Evolutionary conservation across 331 rosid genomes (phyloP), one percentile per base, ranked within the genome.

Genomic region (Malus hybrid): DNA sequence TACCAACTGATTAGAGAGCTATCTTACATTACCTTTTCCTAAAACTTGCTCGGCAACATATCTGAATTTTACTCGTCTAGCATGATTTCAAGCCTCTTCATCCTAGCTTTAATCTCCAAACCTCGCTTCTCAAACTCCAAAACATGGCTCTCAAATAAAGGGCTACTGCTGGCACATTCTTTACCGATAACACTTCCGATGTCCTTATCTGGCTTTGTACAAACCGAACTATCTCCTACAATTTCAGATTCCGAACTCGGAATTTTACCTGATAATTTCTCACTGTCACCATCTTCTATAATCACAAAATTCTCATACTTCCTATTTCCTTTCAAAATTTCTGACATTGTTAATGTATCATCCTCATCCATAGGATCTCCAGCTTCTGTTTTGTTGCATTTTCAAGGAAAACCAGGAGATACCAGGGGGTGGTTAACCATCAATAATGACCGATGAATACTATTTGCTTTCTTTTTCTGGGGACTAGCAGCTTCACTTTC

Each of bases 41-140:
- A 2, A 12, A 24, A 34, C 22, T 52, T 12, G 8, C n/a, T 52
- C 9, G 22, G 0, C 19, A 16, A 19, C 19, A 3, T 1, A 32
- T 13, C 4, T 67, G 20, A 66, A 20, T 24, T 70, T 33, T 74
- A 68, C 65, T 60, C 16, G 8, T 14, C 63, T 5, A 69, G 24
- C 59, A 34, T 9, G 15, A 8, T 65, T 78, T 85, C 84, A 67
- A 84, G 76, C 76, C 67, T 27, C 32, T 50, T 9, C 27, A 85
- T 52, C 65, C 70, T 65, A 28, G 60, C 73, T 78, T 83, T 77
- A 73, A 76, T 76, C 52, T 56, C 67, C 4, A 20, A 64, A 64
- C 24, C 14, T 10, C 31, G 19, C 48, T 31, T 54, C 39, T 10
- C n/a, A 70, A 28, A 19, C 28, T n/a, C 29, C 59, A 16, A 52